These are phyloP conservation scores for Hortiboletus flavorubellus DNA, from an alignment of 768 basidiomycete genomes.

Conservation along the genomic window DNA sequence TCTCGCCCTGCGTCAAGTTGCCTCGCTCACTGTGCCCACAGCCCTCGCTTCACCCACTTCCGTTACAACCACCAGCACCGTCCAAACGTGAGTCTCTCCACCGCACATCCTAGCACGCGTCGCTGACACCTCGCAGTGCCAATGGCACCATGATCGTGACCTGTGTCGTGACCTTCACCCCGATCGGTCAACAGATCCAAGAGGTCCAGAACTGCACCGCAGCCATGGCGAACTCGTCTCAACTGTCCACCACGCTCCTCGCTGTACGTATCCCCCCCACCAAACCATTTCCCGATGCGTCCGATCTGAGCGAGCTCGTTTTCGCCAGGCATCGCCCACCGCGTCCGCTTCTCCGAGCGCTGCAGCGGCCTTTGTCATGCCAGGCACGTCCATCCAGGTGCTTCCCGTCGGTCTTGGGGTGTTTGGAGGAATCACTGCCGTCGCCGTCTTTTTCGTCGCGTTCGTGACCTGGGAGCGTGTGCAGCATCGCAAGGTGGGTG, in stretches of 20 bases:
- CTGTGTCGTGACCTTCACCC: constrained; percentile 58
- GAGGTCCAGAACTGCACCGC: constrained; percentile 54
- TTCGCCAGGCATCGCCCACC: constrained; percentile 24
- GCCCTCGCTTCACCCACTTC: constrained; percentile 33
- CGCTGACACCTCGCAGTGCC: constrained; percentile 31
- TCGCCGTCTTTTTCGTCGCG: constrained; percentile 76
- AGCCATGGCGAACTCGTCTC: not conserved
- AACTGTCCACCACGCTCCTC: no score
- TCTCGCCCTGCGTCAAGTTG: constrained; percentile 18
- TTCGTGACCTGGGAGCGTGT: constrained; percentile 86
- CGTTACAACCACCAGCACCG: constrained; percentile 33
- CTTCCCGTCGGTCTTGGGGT: constrained; percentile 81
- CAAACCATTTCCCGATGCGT: no score
- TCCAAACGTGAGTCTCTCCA: constrained; percentile 39
- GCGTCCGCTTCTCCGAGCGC: constrained; percentile 27
- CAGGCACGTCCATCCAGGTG: constrained; percentile 71
- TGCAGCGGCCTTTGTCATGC: constrained; percentile 51
- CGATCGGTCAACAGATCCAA: constrained; percentile 47
- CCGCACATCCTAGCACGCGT: not conserved
- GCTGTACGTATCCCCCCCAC: constrained; percentile 5
- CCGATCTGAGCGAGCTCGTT: not conserved
- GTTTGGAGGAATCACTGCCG: constrained; percentile 81
- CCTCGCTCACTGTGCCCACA: constrained; percentile 17
- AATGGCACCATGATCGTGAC: constrained; percentile 52
- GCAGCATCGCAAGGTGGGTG: constrained; percentile 74